Evolutionary conservation across 441 rosid genomes (phyloP), one percentile per base, ranked within the genome.

Genomic region (Mallotus japonicus): DNA sequence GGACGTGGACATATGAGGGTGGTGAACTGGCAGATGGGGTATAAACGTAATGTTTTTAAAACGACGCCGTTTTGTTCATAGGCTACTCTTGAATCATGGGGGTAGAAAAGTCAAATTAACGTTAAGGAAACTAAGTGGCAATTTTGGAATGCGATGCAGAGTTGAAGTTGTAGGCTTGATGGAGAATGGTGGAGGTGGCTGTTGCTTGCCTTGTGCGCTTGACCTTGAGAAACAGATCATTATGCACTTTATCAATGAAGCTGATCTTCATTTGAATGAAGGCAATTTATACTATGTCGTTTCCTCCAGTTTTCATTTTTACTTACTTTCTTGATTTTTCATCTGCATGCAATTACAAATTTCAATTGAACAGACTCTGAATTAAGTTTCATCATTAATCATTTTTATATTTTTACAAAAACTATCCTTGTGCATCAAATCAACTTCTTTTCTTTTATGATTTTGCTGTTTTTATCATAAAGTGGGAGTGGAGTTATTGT

Each of bases 401-500:
- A 28, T 28, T 28, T 28, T 28, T 28, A 28, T 28, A 1, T 28
- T 28, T 28, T 28, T 28, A 28, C 32, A 28, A 28, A 28, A 28
- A 1, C 3, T 28, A 28, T 28, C 32, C 8, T 42, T 42, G 46
- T 42, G 4, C 7, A 5, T 42, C 9, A 42, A 8, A 28, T 28
- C 32, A 28, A 28, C 3, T 28, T 28, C 3, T 28, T 15, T 16
- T 12, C 12, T 5, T 22, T 53, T 68, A 19, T 68, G 24, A 13
- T 65, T 76, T 92, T 76, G 92, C 99, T 34, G 91, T 95, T 5
- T 97, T n/a, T n/a, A n/a, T n/a, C n/a, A n/a, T n/a, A 92, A 82
- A 88, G 99, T n/a, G n/a, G n/a, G n/a, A n/a, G n/a, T n/a, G n/a
- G n/a, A n/a, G n/a, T n/a, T n/a, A n/a, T n/a, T n/a, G n/a, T n/a